Percentiles rank a stretch among this genome's conserved stretches.
Conservation (phyloP, 1,284 basidiomycete genomes). For the Fomitopsis palustris region DNA sequence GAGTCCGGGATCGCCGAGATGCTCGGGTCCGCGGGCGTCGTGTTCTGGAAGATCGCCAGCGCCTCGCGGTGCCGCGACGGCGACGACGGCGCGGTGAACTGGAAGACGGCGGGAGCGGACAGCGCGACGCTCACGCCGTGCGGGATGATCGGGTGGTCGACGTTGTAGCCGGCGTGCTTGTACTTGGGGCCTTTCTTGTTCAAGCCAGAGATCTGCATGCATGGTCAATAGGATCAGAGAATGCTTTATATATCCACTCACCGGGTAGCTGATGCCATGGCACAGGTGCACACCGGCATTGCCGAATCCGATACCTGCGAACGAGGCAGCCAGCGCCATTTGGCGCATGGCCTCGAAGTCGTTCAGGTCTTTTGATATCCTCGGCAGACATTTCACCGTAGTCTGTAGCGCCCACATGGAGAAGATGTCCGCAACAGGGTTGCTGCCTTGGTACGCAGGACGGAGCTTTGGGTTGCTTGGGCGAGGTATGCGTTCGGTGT, state of each 20-base stretch:
- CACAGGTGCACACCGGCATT: slow-evolving; percentile 93
- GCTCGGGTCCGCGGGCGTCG: slow-evolving; percentile 61
- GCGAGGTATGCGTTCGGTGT: slow-evolving; percentile 85
- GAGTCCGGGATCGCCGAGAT: slow-evolving; percentile 76
- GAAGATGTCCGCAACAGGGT: slow-evolving; percentile 96
- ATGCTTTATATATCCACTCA: slow-evolving; percentile 29
- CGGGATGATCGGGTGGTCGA: slow-evolving; percentile 87
- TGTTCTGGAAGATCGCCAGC: slow-evolving; percentile 78
- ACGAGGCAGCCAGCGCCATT: slow-evolving; percentile 91
- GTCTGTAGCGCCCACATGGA: slow-evolving; percentile 92
- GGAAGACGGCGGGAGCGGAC: slow-evolving; percentile 91
- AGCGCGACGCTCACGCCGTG: slow-evolving; percentile 88
- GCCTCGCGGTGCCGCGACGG: slow-evolving; percentile 90
- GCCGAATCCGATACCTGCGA: slow-evolving; percentile 95
- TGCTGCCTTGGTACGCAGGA: slow-evolving; percentile 94
- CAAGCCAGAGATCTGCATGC: slow-evolving; percentile 79
- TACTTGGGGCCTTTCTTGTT: slow-evolving; percentile 93
- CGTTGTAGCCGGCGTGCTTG: slow-evolving; percentile 81
- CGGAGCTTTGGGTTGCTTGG: slow-evolving; percentile 88
- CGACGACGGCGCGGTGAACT: slow-evolving; percentile 89
- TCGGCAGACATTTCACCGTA: slow-evolving; percentile 87
- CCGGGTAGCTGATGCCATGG: slow-evolving; percentile 84
- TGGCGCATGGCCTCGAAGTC: slow-evolving; percentile 85
- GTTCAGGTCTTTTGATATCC: slow-evolving; percentile 76
- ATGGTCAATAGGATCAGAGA: too few species aligned